A percentile compares a stretch with the other conserved stretches of the same genome.
These are phyloP conservation scores for Trichosporon coremiiforme DNA, from an alignment of 1,284 basidiomycete genomes.

Conservation along the genomic window DNA sequence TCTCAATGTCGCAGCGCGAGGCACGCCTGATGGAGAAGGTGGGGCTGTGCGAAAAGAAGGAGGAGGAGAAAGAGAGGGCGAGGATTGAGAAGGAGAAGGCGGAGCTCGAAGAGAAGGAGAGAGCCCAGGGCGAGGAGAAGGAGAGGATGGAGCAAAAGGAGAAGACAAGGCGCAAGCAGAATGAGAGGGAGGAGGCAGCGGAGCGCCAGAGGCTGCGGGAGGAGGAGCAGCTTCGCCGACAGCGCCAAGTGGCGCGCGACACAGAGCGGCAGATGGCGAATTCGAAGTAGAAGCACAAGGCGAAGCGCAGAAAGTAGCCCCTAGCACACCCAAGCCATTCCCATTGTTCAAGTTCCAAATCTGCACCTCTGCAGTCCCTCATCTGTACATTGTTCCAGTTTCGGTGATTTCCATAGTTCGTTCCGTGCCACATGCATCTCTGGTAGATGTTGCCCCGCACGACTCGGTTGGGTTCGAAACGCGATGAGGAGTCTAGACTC, in stretches of 20 bases:
- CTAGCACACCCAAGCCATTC: not conserved
- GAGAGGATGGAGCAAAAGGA: not conserved
- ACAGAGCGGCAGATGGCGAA: not conserved
- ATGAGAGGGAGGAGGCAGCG: not conserved
- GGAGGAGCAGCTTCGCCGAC: not conserved
- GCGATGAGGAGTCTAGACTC: too few species aligned
- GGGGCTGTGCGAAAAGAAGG: not conserved
- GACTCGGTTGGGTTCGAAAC: not conserved
- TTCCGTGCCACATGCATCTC: not conserved
- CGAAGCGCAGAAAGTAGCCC: not conserved
- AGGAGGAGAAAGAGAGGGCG: too few species aligned
- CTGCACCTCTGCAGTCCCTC: too few species aligned
- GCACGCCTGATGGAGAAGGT: not conserved
- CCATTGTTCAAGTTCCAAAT: too few species aligned
- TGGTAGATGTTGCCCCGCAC: not conserved
- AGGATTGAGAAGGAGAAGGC: not conserved
- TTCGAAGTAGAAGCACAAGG: not conserved
- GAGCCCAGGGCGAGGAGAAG: not conserved
- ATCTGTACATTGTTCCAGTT: not conserved
- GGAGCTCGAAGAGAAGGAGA: not conserved
- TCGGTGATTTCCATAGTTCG: not conserved
- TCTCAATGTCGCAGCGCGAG: too few species aligned
- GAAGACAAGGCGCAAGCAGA: not conserved
- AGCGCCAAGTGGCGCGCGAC: not conserved
- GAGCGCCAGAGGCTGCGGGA: not conserved